Base-by-base conservation (phyloP, 495 filamentous ascomycete species). In the Lepidopterella palustris region DNA sequence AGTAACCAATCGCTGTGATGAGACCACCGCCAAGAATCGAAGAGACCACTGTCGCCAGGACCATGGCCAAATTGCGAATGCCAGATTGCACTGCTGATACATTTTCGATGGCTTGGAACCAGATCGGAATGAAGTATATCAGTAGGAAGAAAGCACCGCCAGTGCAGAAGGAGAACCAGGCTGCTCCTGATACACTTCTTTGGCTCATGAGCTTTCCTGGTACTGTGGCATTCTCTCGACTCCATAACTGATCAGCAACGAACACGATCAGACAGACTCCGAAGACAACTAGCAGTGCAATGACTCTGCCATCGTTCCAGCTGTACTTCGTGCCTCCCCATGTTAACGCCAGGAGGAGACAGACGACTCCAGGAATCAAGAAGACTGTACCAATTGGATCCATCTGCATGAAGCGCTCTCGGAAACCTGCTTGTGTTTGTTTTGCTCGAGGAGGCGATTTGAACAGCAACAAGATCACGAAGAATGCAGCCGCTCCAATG, bases 261-360 rank as follows among this genome's bases (percentile, higher is more conserved):
- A 67, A 69, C 0, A 20, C 45, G 0, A 53, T 21, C 3, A 61
- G 25, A 6, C 69, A 31, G 2, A 66, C 9, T 15, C 50, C 59
- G 31, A 69, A 72, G 24, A 73, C 69, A 5, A 82, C 74, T 0
- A 82, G 62, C 2, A 73, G 50, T 10, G 72, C 79, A 25, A 70
- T 63, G 1, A 72, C 56, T 3, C 45, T 23, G 24, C 28, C 53
- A 25, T 32, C 25, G 26, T 24, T 26, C 70, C 68, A 72, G 6
- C 54, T 3, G 25, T 70, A 59, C 25, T 39, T 48, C 0, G 27
- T 10, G 20, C 65, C 68, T 13, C 63, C 68, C 65, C 67, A 71
- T 61, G 71, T 65, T 13, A 70, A 35, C n/a, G 65, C 71, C 10
- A 71, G 45, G 0, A 68, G 47, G 23, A 67, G 64, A 54, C 60